Percentiles rank a stretch among this genome's conserved stretches.
Conservation (phyloP, 352 stramenopile genomes). For the Globisporangium nunn region DNA sequence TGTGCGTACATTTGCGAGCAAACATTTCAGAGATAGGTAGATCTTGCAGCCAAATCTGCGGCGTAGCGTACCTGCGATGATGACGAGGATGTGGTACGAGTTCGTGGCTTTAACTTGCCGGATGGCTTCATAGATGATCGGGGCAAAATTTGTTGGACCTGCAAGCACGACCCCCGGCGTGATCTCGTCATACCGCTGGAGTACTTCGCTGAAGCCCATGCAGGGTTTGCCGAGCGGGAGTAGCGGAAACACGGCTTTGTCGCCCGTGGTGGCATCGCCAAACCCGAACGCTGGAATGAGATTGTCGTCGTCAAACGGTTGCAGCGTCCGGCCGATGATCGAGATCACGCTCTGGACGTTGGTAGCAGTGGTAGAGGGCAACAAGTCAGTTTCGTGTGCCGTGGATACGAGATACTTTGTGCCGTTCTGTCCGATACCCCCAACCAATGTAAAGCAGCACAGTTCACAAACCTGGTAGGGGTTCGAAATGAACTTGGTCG, state of each 20-base stretch:
- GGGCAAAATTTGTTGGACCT: conserved; percentile 74
- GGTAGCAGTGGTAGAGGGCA: no score
- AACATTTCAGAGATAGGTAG: not conserved
- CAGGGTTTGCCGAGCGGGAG: conserved; percentile 28
- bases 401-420: not conserved
- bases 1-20: not conserved
- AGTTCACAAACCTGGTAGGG: conserved; percentile 43
- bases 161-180: conserved; percentile 38
- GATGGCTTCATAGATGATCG: conserved; percentile 70
- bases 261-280: conserved; percentile 46
- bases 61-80: conserved; percentile 36
- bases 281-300: conserved; percentile 74
- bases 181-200: conserved; percentile 45
- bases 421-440: not conserved
- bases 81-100: conserved; percentile 69
- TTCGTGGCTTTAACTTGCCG: conserved; percentile 33
- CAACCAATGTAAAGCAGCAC: not conserved
- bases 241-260: conserved; percentile 53
- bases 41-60: not conserved
- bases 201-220: conserved; percentile 44
- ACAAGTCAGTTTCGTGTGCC: not conserved
- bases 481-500: conserved; percentile 31
- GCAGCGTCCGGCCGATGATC: conserved; percentile 59
- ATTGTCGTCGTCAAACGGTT: conserved; percentile 64
- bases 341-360: conserved; percentile 42